A percentile compares a stretch with the other conserved stretches of the same genome.
These are phyloP conservation scores for Crithidia brevicula DNA, from an alignment of 208 protist genomes.

Conservation along the genomic window DNA sequence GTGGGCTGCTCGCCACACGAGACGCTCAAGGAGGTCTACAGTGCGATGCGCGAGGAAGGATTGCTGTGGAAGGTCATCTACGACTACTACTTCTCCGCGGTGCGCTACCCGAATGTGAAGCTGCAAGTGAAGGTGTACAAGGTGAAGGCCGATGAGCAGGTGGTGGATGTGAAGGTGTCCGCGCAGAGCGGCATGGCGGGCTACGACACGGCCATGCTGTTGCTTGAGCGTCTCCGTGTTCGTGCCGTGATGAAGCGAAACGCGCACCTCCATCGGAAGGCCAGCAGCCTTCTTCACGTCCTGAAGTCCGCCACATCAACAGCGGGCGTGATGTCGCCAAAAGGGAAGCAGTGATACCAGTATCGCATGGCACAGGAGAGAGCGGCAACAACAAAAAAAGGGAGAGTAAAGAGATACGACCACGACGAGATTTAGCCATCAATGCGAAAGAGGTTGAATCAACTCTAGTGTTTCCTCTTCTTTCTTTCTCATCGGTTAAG, in stretches of 20 bases:
- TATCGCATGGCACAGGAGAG: too few species aligned
- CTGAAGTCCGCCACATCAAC: slow-evolving; percentile 4
- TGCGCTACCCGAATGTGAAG: slow-evolving; percentile 76
- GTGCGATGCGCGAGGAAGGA: slow-evolving; percentile 70
- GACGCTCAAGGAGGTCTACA: slow-evolving; percentile 66
- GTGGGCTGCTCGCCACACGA: slow-evolving; percentile 26
- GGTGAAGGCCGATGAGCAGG: slow-evolving; percentile 51
- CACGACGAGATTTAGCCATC: too few species aligned
- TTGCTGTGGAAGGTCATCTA: slow-evolving; percentile 77
- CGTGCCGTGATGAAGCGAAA: slow-evolving; percentile 44
- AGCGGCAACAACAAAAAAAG: too few species aligned
- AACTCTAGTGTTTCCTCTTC: too few species aligned
- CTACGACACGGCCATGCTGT: slow-evolving; percentile 49
- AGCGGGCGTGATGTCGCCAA: neutral
- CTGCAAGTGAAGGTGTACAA: slow-evolving; percentile 87
- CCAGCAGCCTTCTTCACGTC: slow-evolving; percentile 6
- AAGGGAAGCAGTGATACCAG: neutral
- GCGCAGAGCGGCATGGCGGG: slow-evolving; percentile 74
- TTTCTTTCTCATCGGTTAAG: too few species aligned
- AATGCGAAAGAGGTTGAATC: too few species aligned
- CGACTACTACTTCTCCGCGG: slow-evolving; percentile 76
- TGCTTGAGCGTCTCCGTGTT: slow-evolving; percentile 72
- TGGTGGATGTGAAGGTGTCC: slow-evolving; percentile 83
- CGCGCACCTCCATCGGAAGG: slow-evolving; percentile 12
- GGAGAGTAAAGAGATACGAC: too few species aligned